Conservation (phyloP, 2,329 filamentous ascomycete genomes). For the Davidsoniella australis region DNA sequence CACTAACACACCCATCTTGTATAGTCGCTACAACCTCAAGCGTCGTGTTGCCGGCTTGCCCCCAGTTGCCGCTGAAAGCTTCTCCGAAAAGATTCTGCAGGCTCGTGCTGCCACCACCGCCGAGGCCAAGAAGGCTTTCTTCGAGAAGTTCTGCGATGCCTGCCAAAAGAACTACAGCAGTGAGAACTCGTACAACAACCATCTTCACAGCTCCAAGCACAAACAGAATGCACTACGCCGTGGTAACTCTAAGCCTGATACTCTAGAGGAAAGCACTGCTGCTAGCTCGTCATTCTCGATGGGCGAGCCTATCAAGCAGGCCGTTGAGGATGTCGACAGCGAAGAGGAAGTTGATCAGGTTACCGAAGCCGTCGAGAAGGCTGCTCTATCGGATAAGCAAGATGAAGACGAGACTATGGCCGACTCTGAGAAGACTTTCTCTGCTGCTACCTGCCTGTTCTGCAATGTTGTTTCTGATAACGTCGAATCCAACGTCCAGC, state of each 20-base stretch:
- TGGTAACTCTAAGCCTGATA: slow-evolving; percentile 28
- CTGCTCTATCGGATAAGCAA: slow-evolving; percentile 40
- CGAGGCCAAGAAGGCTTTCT: slow-evolving; percentile 74
- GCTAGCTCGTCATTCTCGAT: slow-evolving; percentile 85
- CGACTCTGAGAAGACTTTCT: slow-evolving; percentile 21
- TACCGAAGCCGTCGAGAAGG: slow-evolving; percentile 57
- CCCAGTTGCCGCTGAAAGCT: slow-evolving; percentile 79
- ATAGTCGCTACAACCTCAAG: slow-evolving; percentile 86
- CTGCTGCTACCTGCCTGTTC: slow-evolving; percentile 58
- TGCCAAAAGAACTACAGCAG: slow-evolving; percentile 93
- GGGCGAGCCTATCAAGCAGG: slow-evolving; percentile 49
- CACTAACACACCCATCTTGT: not conserved
- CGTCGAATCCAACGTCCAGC: slow-evolving; percentile 56
- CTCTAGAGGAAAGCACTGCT: slow-evolving; percentile 63
- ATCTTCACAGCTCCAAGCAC: slow-evolving; percentile 81
- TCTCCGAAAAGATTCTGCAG: slow-evolving; percentile 87
- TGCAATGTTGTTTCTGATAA: slow-evolving; percentile 75
- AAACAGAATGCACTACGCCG: slow-evolving; percentile 25
- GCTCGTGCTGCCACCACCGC: slow-evolving; percentile 72
- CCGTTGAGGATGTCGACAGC: slow-evolving; percentile 41
- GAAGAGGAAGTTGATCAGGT: slow-evolving; percentile 65
- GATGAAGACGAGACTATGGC: slow-evolving; percentile 28
- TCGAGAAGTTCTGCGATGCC: slow-evolving; percentile 63
- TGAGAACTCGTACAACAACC: slow-evolving; percentile 89
- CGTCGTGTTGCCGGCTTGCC: slow-evolving; percentile 79